A percentile compares a stretch with the other conserved stretches of the same genome.
phyloP scores from a whole-genome alignment of 805 yeast species.

The Vanderwaltozyma verrucispora region DNA sequence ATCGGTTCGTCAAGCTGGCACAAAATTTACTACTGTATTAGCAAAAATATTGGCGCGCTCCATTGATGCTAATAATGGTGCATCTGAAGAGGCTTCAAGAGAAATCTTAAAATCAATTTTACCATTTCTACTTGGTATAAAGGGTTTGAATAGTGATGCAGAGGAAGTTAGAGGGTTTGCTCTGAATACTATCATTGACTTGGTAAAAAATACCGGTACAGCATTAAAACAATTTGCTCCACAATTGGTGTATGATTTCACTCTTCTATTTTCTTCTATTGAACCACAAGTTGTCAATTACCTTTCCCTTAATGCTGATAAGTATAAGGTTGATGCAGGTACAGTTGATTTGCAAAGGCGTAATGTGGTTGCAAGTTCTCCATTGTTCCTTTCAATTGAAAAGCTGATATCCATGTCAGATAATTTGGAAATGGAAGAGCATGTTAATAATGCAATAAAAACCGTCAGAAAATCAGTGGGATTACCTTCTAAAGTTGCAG shows the following conservation, averaged over 20 bases:
- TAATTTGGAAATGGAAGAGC: conserved; percentile 32
- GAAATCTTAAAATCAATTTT: conserved; percentile 46
- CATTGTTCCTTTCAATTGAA: conserved; percentile 82
- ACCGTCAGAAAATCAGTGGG: conserved; percentile 71
- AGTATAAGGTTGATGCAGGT: conserved; percentile 60
- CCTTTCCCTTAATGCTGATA: conserved; percentile 77
- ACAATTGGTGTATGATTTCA: conserved; percentile 54
- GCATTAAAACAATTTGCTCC: conserved; percentile 61
- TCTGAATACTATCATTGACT: conserved; percentile 57
- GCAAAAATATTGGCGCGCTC: conserved; percentile 52
- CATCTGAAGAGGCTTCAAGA: conserved; percentile 31
- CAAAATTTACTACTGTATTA: conserved; percentile 52
- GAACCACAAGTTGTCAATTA: conserved; percentile 90
- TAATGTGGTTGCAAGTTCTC: conserved; percentile 67
- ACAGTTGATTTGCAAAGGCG: conserved; percentile 72
- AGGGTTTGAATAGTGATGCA: conserved; percentile 76
- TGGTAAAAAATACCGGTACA: conserved; percentile 54
- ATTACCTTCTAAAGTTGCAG: conserved; percentile 82
- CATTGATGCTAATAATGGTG: conserved; percentile 38
- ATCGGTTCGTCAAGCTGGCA: conserved; percentile 78
- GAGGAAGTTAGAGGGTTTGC: conserved; percentile 76
- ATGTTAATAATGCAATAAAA: conserved; percentile 38
- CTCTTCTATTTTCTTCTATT: conserved; percentile 66
- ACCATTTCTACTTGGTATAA: conserved; percentile 70
- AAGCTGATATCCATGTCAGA: conserved; percentile 50